Base-by-base conservation (phyloP, 2,329 filamentous ascomycete genomes). In the Mycosphaerella sp. region DNA sequence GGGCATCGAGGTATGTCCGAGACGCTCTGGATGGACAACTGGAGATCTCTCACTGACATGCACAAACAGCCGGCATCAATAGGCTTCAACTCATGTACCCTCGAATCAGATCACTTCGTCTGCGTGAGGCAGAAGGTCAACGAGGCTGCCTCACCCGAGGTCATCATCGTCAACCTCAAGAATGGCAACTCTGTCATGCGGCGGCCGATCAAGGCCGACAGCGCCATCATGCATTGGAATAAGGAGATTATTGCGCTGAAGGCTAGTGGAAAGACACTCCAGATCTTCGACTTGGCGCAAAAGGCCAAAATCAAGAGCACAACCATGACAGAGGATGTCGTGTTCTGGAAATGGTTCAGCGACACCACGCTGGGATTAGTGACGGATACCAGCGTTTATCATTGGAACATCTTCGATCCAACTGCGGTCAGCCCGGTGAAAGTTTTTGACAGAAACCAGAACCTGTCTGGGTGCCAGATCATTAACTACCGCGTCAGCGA, bases 281-380 rank as follows among this genome's bases (percentile, higher is more conserved):
- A 98, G 77, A 95, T 98, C 72, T 98, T 98, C 75, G 92, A 98
- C 72, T 81, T 98, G 57, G 85, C 84, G 65, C 82, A 86, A 66
- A 98, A 97, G 79, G 83, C 86, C 73, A 97, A 96, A 80, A 81
- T 98, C 67, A 97, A 97, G 81, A 95, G 92, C 40, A 86, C 91
- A 56, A 89, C 87, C 51, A 96, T 97, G 87, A 89, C 86, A 67
- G 93, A 97, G 73, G 93, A 98, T 74, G 89, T 98, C 50, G 86
- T 93, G 59, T 98, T 95, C 80, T 98, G 93, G 95, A 95, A 95
- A 76, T 98, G 93, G 93, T 89, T 95, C 74, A 95, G 85, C 74
- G 89, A 95, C 66, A 86, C 81, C 55, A 87, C 85, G 58, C 76
- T 98, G 56, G 93, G 92, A 59, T 78, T 98, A 66, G 88, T 98